Evolutionary conservation across 129 eudicot species (phyloP), one percentile per base, ranked within the genome.

Genomic region (Flaveria linearis): DNA sequence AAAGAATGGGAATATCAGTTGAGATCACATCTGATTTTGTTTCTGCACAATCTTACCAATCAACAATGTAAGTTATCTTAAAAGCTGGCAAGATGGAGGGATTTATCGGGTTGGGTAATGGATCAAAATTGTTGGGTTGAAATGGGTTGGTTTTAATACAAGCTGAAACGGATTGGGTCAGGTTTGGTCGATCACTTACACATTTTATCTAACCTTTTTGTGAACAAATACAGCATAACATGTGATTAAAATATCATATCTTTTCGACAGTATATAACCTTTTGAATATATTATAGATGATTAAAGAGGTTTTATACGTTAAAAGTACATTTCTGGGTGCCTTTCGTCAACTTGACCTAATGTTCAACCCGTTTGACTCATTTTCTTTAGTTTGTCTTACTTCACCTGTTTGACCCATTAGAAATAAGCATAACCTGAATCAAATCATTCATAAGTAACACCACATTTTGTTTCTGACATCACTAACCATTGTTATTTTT

Each of bases 1-100:
- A 82, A 72, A 85, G 97, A 84, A 71, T 94, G 80, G 96, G 98
- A 50, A 87, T 93, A 64, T 75, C 55, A 41, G 97, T 80, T 11
- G 93, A 88, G 56, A 69, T 84, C 70, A 77, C 87, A 79, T 82
- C 71, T 56, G 68, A 63, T 78, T 77, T 87, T 80, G 85, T 76
- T 36, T 84, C 96, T n/a, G 93, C 91, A 14, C 74, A 52, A 22
- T 76, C 91, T 63, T 81, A 79, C 81, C 26, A 86, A 51, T 82
- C 84, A 45, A 43, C 15, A 11, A 63, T 57, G 68, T 74, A 73
- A 69, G 18, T 61, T 63, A 23, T 10, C 33, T 71, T 78, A 25
- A 43, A 57, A 63, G 69, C 20, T 15, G 45, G 46, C 22, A 15
- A 7, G 12, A 63, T 63, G 68, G 68, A 41, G 42, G 42, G 22